A percentile compares a stretch with the other conserved stretches of the same genome.
Evolutionary conservation across 768 basidiomycete species (phyloP).

Genomic region (Pleurotus djamor): DNA sequence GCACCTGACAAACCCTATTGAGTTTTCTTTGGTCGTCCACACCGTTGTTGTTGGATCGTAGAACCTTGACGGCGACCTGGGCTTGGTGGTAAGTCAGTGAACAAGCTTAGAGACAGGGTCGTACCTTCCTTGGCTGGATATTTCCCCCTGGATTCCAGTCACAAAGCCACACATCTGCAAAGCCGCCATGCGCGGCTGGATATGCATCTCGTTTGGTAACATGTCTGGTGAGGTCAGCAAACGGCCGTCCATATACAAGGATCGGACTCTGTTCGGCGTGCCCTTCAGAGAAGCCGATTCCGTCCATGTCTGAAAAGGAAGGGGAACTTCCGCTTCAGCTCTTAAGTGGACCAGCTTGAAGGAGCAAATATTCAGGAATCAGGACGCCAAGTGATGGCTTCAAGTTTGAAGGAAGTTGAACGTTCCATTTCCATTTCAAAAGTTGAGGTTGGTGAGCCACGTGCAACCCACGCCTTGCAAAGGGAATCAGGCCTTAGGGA

Average conservation of each 20-base stretch:
- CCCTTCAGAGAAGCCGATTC: too few species aligned
- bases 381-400: not conserved
- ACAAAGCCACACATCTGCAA: slow-evolving; percentile 6
- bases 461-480: too few species aligned
- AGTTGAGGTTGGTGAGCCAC: too few species aligned
- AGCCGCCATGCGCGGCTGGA: slow-evolving; percentile 1
- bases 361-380: not conserved
- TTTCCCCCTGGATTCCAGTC: not conserved
- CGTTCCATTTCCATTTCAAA: too few species aligned
- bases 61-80: not conserved
- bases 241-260: not conserved
- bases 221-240: slow-evolving; percentile 1
- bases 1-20: not conserved
- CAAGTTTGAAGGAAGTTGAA: not conserved
- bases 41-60: not conserved
- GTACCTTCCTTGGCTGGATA: not conserved
- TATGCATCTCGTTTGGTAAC: not conserved
- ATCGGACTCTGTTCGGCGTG: too few species aligned
- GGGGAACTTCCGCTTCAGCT: not conserved
- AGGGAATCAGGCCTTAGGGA: too few species aligned
- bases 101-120: not conserved
- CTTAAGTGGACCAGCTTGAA: not conserved
- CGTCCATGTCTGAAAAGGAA: too few species aligned
- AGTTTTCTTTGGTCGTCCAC: not conserved
- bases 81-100: not conserved